Conservation (phyloP, 129 eudicot species). For the Oenanthe sinensis region DNA sequence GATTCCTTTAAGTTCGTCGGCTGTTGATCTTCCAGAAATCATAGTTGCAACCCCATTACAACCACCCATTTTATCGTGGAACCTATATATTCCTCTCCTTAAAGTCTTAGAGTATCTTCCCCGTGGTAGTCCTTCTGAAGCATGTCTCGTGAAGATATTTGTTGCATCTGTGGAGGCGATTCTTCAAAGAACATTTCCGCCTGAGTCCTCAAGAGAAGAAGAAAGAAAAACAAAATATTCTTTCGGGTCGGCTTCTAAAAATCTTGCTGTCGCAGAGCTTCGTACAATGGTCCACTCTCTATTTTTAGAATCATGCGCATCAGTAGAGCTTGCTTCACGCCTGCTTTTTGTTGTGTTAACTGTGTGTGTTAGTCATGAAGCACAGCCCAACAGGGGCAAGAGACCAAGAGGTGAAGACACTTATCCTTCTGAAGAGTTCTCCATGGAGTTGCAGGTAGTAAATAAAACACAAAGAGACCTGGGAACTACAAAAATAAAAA, state of each 20-base stretch:
- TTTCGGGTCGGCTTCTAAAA: slow-evolving; percentile 71
- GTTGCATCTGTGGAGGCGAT: slow-evolving; percentile 94
- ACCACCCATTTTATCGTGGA: slow-evolving; percentile 93
- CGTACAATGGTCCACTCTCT: slow-evolving; percentile 97
- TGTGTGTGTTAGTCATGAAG: slow-evolving; percentile 97
- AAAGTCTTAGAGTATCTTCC: slow-evolving; percentile 97
- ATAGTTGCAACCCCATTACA: slow-evolving; percentile 96
- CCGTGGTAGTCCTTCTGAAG: slow-evolving; percentile 95
- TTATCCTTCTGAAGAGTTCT: slow-evolving; percentile 19
- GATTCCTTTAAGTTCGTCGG: slow-evolving; percentile 83
- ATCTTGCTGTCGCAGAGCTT: slow-evolving; percentile 97
- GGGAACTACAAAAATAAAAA: slow-evolving; percentile 39
- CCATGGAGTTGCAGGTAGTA: slow-evolving; percentile 19
- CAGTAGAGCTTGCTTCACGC: slow-evolving; percentile 86
- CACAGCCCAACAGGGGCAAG: slow-evolving; percentile 61
- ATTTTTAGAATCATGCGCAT: slow-evolving; percentile 70
- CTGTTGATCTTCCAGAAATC: slow-evolving; percentile 88
- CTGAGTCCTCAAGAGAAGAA: slow-evolving; percentile 55
- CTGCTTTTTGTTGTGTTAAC: slow-evolving; percentile 89
- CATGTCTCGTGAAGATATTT: slow-evolving; percentile 94
- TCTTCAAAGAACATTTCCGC: slow-evolving; percentile 87
- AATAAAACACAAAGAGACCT: slow-evolving; percentile 27
- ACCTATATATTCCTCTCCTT: slow-evolving; percentile 87
- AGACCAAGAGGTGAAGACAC: slow-evolving; percentile 48
- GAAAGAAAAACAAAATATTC: slow-evolving; percentile 41